Base-by-base conservation (phyloP, 805 yeast species). In the Kazachstania psychrophila region DNA sequence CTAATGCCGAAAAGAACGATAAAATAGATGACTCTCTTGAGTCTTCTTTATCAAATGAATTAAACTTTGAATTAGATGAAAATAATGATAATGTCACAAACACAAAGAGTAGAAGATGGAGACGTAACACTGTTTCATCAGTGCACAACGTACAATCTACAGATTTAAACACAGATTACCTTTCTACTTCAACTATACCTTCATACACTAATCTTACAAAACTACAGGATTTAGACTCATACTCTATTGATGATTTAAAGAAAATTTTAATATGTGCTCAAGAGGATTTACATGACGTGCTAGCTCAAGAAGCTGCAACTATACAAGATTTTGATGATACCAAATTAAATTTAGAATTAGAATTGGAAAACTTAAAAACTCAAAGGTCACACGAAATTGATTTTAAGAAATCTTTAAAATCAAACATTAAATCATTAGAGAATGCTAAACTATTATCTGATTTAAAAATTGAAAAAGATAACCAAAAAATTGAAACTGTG, bases 371-470 rank as follows among this genome's bases (percentile, higher is more conserved):
- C 31, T 37, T 56, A 29, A 58, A 52, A 37, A 46, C 40, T 10
- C 55, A 56, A 30, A 56, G 60, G 57, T 45, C 48, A n/a, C 56
- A 55, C 36, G 59, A 57, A 33, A 48, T 53, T 19, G 61, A 57
- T 24, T 38, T 52, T 19, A 46, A 51, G 18, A 58, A 57, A 44
- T 52, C 58, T 10, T 36, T 56, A 24, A 58, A 52, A 39, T 56
- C 59, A 11, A 56, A 52, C 29, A 58, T 57, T 12, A 57, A 56
- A 38, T 51, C 60, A 2, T 40, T 58, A 32, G 63, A 58, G 34
- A 56, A 56, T 40, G 48, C 58, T 9, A 58, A 57, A 36, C 32
- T 56, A 11, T 41, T 56, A 19, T 48, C 52, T 33, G 63, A 58
- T 33, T 39, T 55, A 31, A 55, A 58, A 34, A 36, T 50, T 31